Evolutionary conservation across 192 early-diverging fungal species (phyloP).

Genomic region (Neocallimastix lanati): DNA sequence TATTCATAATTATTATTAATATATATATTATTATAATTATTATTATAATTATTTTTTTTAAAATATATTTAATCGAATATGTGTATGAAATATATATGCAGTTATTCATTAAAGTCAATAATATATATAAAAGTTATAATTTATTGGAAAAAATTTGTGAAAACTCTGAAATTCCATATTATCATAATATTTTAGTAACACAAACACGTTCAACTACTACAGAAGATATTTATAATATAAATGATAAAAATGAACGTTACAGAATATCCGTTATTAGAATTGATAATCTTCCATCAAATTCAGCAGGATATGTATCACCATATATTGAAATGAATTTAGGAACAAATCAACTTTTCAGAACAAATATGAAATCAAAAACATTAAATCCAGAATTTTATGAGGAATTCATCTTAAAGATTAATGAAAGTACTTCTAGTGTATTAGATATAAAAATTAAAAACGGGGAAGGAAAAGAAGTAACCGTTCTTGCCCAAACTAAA

Average conservation of each 20-base stretch:
- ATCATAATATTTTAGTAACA: background rate
- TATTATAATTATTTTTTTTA: too few relatives aligned
- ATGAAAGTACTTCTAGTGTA: background rate
- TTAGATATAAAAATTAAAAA: background rate
- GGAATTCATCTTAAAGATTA: background rate
- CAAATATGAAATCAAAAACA: background rate
- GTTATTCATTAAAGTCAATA: background rate
- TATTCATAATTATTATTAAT: too few relatives aligned
- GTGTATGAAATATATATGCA: background rate
- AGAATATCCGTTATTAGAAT: background rate
- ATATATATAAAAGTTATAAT: background rate
- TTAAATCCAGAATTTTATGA: background rate
- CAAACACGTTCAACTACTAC: background rate
- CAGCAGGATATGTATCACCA: background rate
- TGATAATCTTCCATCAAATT: background rate
- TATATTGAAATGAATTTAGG: background rate
- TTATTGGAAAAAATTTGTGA: background rate
- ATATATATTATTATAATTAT: too few relatives aligned
- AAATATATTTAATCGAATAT: too few relatives aligned
- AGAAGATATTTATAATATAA: background rate
- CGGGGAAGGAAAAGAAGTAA: background rate
- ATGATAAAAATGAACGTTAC: background rate
- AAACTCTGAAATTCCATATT: background rate
- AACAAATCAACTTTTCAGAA: background rate
- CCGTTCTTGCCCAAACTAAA: background rate